Evolutionary conservation across 2,329 filamentous ascomycete genomes (phyloP).

Genomic region (Stylonectria norvegica): DNA sequence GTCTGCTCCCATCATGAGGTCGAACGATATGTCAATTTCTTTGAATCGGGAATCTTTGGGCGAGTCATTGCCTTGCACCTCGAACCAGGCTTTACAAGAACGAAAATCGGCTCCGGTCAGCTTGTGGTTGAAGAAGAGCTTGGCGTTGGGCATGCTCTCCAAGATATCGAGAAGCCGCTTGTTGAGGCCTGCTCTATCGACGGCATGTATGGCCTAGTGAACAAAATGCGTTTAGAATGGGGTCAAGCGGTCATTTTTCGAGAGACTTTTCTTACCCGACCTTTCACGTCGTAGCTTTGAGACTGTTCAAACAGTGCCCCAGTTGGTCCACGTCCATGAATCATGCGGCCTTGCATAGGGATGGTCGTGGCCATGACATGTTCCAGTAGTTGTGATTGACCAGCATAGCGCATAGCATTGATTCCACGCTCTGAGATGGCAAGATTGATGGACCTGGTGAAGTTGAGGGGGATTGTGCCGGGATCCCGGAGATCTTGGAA

Average conservation of each 20-base stretch:
- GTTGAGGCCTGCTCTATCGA: conserved; percentile 82
- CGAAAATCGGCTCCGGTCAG: conserved; percentile 85
- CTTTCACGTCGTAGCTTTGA: conserved; percentile 89
- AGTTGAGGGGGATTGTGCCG: conserved; percentile 81
- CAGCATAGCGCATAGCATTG: conserved; percentile 74
- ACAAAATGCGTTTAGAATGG: no score
- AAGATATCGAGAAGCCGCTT: conserved; percentile 78
- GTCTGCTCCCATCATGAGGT: conserved; percentile 91
- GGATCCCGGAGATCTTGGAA: conserved; percentile 79
- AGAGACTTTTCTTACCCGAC: conserved; percentile 57
- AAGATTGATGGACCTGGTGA: conserved; percentile 97
- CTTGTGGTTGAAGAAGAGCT: conserved; percentile 89
- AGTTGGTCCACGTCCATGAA: conserved; percentile 66
- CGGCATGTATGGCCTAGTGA: conserved; percentile 80
- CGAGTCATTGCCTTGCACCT: conserved; percentile 45
- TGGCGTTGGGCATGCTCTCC: conserved; percentile 82
- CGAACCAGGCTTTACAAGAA: conserved; percentile 81
- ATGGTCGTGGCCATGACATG: conserved; percentile 75
- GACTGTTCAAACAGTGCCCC: conserved; percentile 72
- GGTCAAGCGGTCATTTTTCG: background rate
- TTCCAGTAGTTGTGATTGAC: conserved; percentile 64
- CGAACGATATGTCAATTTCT: conserved; percentile 83
- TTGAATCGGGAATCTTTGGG: conserved; percentile 44
- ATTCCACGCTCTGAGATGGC: conserved; percentile 92
- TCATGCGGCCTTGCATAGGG: conserved; percentile 95